Conservation (phyloP, 257 asterid genomes). For the Phtheirospermum japonicum region DNA sequence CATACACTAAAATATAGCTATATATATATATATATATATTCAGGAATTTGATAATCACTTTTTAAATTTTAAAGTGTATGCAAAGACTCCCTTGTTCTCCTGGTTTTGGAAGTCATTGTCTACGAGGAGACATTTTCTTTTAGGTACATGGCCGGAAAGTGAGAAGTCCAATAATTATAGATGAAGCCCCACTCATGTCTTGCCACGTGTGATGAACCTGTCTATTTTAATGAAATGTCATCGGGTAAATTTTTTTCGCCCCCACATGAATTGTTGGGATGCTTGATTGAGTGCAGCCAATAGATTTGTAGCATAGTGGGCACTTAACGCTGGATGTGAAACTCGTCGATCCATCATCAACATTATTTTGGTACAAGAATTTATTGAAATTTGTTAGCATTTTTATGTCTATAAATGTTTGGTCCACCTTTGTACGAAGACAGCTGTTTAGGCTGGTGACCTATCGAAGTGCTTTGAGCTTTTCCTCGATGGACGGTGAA, state of each 20-base stretch:
- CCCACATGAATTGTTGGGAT: constrained; percentile 16
- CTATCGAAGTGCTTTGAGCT: no score
- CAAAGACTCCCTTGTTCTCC: not conserved
- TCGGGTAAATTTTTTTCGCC: not conserved
- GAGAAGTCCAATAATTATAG: constrained; percentile 25
- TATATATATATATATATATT: no score
- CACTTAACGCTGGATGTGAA: constrained; percentile 17
- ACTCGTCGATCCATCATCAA: constrained; percentile 51
- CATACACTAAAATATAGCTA: no score
- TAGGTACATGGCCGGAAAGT: constrained; percentile 27
- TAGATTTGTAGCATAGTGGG: not conserved
- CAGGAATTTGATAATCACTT: no score
- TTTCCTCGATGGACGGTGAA: no score
- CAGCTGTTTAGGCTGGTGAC: no score
- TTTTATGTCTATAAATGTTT: constrained; percentile 21
- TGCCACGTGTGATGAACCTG: constrained; percentile 26
- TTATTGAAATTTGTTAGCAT: constrained; percentile 23
- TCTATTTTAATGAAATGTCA: constrained; percentile 25
- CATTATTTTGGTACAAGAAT: constrained; percentile 38
- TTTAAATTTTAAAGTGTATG: not conserved
- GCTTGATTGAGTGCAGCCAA: no score
- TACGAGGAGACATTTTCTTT: constrained; percentile 6
- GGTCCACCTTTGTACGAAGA: constrained; percentile 43
- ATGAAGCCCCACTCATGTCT: constrained; percentile 22
- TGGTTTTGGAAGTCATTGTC: constrained; percentile 34